phyloP scores from a whole-genome alignment of 2,329 filamentous ascomycete genomes.

The Pseudonectria buxi region DNA sequence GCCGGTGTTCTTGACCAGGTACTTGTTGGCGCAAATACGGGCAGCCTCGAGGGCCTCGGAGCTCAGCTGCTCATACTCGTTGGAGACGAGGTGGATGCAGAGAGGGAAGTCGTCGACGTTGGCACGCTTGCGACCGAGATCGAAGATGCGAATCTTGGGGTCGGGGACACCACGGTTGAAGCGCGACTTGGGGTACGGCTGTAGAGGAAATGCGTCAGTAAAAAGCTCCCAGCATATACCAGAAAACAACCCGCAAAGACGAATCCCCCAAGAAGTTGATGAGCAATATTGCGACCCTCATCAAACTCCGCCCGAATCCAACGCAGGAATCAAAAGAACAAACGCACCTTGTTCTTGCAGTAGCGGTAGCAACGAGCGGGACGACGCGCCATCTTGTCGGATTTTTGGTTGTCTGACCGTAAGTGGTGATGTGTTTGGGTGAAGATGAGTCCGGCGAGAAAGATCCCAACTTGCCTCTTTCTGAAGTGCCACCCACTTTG shows the following conservation, averaged over 20 bases:
- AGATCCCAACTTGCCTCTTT: conserved; percentile 22
- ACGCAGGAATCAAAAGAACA: conserved; percentile 1
- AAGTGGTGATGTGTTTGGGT: conserved; percentile 31
- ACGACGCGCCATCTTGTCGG: conserved; percentile 96
- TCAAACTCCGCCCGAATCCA: conserved; percentile 7
- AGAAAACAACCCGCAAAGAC: conserved; percentile 1
- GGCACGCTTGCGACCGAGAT: conserved; percentile 96
- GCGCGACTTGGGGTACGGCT: conserved; percentile 98
- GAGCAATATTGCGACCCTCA: conserved; percentile 3
- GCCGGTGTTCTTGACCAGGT: conserved; percentile 64
- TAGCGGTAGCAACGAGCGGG: conserved; percentile 99
- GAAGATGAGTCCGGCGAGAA: conserved; percentile 23
- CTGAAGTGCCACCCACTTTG: conserved; percentile 31
- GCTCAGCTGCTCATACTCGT: conserved; percentile 99
- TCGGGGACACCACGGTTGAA: conserved; percentile 99
- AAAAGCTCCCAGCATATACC: conserved; percentile 3
- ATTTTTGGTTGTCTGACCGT: conserved; percentile 40
- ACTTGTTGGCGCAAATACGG: conserved; percentile 99
- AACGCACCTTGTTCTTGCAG: conserved; percentile 99
- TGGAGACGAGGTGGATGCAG: conserved; percentile 98
- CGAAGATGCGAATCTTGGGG: conserved; percentile 91
- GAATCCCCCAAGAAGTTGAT: conserved; percentile 7
- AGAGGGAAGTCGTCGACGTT: conserved; percentile 99
- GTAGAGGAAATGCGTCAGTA: conserved; percentile 13
- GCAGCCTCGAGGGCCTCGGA: conserved; percentile 99